Evolutionary conservation across 2,329 filamentous ascomycete genomes (phyloP).

Genomic region (Fusarium setosum): DNA sequence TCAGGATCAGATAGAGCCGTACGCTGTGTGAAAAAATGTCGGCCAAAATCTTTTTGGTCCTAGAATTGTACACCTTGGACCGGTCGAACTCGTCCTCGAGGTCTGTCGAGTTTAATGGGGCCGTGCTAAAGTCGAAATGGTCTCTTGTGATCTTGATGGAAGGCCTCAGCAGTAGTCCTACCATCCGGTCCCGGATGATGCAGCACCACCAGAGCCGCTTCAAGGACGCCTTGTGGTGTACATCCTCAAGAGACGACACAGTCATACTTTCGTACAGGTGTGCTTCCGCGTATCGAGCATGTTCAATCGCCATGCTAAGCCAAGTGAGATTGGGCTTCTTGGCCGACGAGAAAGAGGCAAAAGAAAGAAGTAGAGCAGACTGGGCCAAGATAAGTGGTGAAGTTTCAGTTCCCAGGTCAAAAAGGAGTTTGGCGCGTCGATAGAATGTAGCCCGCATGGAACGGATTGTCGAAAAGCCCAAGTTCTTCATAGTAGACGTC

Average conservation of each 20-base stretch:
- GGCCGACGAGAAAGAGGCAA: background rate
- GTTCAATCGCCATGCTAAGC: constrained; percentile 9
- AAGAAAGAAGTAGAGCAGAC: constrained; percentile 3
- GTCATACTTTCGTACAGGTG: background rate
- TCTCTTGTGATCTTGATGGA: constrained; percentile 5
- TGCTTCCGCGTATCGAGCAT: constrained; percentile 4
- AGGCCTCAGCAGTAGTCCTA: background rate
- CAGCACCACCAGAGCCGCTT: constrained; percentile 19
- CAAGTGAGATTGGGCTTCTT: constrained; percentile 6
- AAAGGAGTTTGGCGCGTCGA: constrained; percentile 3
- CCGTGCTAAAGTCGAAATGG: constrained; percentile 5
- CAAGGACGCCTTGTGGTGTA: background rate
- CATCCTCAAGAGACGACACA: background rate
- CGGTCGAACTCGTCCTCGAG: constrained; percentile 15
- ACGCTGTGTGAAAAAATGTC: constrained; percentile 5
- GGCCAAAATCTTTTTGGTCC: constrained; percentile 11
- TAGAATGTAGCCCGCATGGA: background rate
- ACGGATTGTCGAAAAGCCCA: background rate
- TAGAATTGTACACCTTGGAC: constrained; percentile 21
- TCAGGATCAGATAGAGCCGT: constrained; percentile 15
- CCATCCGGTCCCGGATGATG: constrained; percentile 7
- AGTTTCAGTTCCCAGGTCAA: constrained; percentile 4
- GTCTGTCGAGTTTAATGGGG: background rate
- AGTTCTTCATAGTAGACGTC: background rate
- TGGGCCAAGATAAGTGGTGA: constrained; percentile 2